Conservation (phyloP, 176 grass and related monocot species). For the Ensete ventricosum region DNA sequence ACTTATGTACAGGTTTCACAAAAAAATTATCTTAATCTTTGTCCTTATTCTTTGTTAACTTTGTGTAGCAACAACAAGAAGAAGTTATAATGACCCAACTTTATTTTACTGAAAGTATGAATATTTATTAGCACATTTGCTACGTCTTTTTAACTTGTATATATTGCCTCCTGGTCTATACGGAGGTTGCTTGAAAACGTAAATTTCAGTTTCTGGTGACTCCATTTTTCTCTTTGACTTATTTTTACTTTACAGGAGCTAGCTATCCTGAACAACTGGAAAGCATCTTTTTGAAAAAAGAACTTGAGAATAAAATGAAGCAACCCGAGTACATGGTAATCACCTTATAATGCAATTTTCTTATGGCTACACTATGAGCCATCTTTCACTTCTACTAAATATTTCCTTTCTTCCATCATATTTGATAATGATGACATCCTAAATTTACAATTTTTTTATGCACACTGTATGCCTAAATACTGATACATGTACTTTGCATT, state of each 20-base stretch:
- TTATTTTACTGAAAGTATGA: neutral
- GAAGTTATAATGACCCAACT: neutral
- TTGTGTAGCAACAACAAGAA: neutral
- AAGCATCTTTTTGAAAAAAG: slow-evolving; percentile 56
- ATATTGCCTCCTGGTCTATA: neutral
- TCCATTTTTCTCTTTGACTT: neutral
- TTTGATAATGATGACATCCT: neutral
- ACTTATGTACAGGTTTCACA: no score
- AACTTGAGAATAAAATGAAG: slow-evolving; percentile 62
- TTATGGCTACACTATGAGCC: neutral
- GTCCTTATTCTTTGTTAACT: no score
- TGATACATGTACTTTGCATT: neutral
- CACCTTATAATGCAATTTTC: slow-evolving; percentile 3
- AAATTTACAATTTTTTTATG: neutral
- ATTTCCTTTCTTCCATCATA: neutral
- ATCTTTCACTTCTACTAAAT: neutral
- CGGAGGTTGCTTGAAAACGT: neutral
- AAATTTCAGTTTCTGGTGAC: neutral
- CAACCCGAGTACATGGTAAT: slow-evolving; percentile 59
- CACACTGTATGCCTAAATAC: no score
- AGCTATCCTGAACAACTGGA: slow-evolving; percentile 35
- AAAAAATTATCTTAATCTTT: no score
- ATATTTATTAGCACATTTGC: neutral
- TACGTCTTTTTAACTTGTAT: neutral
- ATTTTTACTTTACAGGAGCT: slow-evolving; percentile 15